Base-by-base conservation (phyloP, 164 flowering plant species). In the Nymphaea colorata region DNA sequence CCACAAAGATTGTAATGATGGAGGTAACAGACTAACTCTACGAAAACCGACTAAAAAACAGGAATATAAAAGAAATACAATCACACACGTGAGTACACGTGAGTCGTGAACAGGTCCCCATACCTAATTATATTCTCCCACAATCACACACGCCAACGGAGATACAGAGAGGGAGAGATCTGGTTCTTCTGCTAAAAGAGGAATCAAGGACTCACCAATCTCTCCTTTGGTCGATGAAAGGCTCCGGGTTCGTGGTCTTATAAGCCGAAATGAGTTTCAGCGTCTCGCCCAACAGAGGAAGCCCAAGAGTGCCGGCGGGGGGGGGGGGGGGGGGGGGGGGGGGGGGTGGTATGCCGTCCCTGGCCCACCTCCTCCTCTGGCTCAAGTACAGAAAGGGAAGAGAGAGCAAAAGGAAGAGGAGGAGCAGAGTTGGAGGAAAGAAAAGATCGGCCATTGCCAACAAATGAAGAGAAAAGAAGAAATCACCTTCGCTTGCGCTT, bases 231-330 rank as follows among this genome's bases (percentile, higher is more conserved):
- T 91, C 99, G 68, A 90, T 84, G 79, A 91, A 91, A 3, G 99
- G 99, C 69, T 91, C 99, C 0, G 98, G 98, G 72, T 94, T 90
- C 63, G 81, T 85, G 2, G 89, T 81, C 74, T 85, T 91, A 91
- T 94, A 91, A 10, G 96, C 95, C 2, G 98, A 77, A 72, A 91
- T 90, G 43, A 91, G 87, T 66, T 88, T 90, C 59, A 91, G 86
- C 3, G 96, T 88, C 76, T 94, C 99, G 0, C 99, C 99, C 55
- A 94, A 17, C 43, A 94, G 67, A 2, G 99, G 99, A 0, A 91
- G 77, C 5, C 96, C 99, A 0, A 81, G 70, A 69, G 41, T 80
- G 2, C 97, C 97, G 16, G 96, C 93, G 3, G 97, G 99, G 42
- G n/a, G n/a, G n/a, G n/a, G n/a, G n/a, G n/a, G n/a, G n/a, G n/a